A percentile compares a stretch with the other conserved stretches of the same genome.
Evolutionary conservation across 2,329 filamentous ascomycete species (phyloP).

Genomic region (Sarocladium kiliense): DNA sequence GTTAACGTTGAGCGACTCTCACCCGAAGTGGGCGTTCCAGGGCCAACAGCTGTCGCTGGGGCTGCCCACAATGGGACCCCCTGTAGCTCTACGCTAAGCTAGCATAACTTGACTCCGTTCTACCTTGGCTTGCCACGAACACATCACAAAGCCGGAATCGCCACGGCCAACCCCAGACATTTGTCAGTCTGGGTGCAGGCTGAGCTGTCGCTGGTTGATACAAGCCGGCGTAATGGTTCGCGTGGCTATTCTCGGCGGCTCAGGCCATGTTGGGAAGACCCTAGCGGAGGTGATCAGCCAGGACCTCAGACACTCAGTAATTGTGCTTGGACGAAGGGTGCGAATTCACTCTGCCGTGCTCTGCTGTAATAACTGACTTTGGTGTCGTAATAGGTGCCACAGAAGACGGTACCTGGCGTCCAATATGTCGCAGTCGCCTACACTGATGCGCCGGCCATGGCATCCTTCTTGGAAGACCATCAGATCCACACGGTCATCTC

Average conservation of each 20-base stretch:
- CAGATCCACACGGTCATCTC: slow-evolving; percentile 9
- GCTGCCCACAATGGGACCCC: too few relatives aligned
- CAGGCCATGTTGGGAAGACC: slow-evolving; percentile 2
- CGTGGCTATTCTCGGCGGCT: slow-evolving; percentile 2
- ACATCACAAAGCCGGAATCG: too few relatives aligned
- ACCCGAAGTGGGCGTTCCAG: too few relatives aligned
- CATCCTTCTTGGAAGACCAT: not conserved
- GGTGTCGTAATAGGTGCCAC: not conserved
- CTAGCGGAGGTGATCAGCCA: not conserved
- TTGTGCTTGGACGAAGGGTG: not conserved
- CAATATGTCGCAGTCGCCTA: slow-evolving; percentile 1
- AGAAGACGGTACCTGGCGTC: not conserved
- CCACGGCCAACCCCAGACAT: too few relatives aligned
- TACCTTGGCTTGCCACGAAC: too few relatives aligned
- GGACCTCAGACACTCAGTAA: not conserved
- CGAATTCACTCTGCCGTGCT: not conserved
- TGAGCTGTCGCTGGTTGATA: too few relatives aligned
- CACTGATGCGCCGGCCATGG: not conserved
- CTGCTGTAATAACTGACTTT: not conserved
- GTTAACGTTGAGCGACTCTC: too few relatives aligned
- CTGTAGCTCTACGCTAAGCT: too few relatives aligned
- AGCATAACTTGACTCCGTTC: too few relatives aligned
- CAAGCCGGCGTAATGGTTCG: not conserved
- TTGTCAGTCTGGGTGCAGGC: too few relatives aligned
- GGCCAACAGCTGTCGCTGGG: too few relatives aligned